Evolutionary conservation across 495 filamentous ascomycete species (phyloP).

Genomic region (Trypethelium eluteriae): DNA sequence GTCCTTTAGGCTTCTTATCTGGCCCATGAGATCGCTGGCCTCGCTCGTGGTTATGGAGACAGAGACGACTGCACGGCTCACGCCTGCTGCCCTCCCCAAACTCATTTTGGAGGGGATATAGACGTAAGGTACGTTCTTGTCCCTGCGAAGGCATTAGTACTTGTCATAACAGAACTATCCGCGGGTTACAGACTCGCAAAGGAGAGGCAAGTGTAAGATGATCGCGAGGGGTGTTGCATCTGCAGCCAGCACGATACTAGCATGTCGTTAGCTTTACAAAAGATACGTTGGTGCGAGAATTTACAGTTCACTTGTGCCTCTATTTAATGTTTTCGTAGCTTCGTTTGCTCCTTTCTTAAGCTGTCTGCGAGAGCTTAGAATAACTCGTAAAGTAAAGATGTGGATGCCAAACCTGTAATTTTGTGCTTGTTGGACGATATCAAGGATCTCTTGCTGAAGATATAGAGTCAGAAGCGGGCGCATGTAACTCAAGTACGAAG

Average conservation of each 20-base stretch:
- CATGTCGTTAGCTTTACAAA: not conserved
- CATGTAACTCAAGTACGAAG: too few species aligned
- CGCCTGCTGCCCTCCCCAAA: constrained; percentile 77
- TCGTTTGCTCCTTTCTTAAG: constrained; percentile 78
- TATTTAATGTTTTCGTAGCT: constrained; percentile 78
- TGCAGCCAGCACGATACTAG: constrained; percentile 66
- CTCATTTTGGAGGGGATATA: constrained; percentile 64
- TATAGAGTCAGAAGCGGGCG: not conserved
- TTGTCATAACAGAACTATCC: not conserved
- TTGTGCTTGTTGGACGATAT: constrained; percentile 77
- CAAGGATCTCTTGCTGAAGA: constrained; percentile 72
- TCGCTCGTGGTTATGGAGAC: constrained; percentile 89
- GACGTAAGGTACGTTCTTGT: constrained; percentile 56
- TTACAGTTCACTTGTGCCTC: constrained; percentile 72
- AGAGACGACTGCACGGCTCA: constrained; percentile 78
- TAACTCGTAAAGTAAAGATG: too few species aligned
- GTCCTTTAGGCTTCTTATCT: constrained; percentile 80
- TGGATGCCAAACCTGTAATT: constrained; percentile 50
- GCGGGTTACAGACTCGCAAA: constrained; percentile 47
- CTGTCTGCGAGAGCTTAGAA: constrained; percentile 37
- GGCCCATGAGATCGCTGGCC: constrained; percentile 72
- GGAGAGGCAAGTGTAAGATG: constrained; percentile 82
- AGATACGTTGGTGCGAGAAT: not conserved
- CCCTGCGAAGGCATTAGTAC: not conserved
- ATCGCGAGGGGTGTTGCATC: constrained; percentile 83